Base-by-base conservation (phyloP, 441 rosid species). In the Croton laevigatus region DNA sequence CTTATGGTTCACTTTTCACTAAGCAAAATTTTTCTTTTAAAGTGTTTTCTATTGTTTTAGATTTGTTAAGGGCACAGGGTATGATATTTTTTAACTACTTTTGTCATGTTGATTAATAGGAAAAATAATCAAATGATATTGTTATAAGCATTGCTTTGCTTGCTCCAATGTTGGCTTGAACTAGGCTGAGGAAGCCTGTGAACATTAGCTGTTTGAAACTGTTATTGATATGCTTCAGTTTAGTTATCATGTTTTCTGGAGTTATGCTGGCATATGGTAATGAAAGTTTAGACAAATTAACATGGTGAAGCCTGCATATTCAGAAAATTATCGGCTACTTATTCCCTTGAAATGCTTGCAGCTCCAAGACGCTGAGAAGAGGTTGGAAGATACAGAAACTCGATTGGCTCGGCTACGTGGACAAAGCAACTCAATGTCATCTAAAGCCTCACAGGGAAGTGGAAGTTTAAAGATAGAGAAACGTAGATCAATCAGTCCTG, bases 311-410 rank as follows among this genome's bases (percentile, higher is more conserved):
- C 27, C n/a, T 61, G 4, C 13, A n/a, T 48, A 20, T 53, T 22
- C 7, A 23, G 58, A 19, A 38, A 54, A 69, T 7, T 53, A 17
- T 44, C 53, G 42, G 51, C 67, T 78, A 55, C 69, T 67, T 51
- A 55, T 75, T 72, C 48, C 40, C 22, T 57, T 66, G 60, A n/a
- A 75, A 48, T 36, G 55, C 16, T 32, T 81, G 79, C 87, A 94
- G 98, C 95, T 94, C 72, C 66, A 52, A 32, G 87, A 86, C 76
- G 84, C 91, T 46, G 88, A 90, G 70, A 81, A 65, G 79, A 89
- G 82, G 82, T 71, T 91, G 71, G 76, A 77, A 62, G 89, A 81
- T 72, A 77, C 97, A 32, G 77, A 88, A 72, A 65, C 82, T 34
- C 82, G 83, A 77, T 77, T 94, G 81, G 86, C 86, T 71, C 83